These are phyloP conservation scores for Neurospora sp. DNA, from an alignment of 495 filamentous ascomycete genomes.

Conservation along the genomic window DNA sequence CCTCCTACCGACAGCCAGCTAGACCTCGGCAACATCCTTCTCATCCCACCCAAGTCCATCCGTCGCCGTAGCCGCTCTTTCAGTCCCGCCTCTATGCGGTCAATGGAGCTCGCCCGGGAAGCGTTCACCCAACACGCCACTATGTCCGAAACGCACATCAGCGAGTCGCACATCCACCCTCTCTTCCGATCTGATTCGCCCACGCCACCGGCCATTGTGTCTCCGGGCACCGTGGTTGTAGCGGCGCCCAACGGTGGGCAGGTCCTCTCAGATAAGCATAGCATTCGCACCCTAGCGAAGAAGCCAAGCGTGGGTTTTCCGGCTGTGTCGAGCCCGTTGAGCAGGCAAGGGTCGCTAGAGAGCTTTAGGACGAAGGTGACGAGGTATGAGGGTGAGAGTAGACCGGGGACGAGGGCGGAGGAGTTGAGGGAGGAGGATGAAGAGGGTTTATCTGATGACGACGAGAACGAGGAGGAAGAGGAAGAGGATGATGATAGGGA, in stretches of 20 bases:
- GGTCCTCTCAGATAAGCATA: conserved; percentile 48
- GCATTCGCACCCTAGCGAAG: conserved; percentile 44
- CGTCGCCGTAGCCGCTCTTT: conserved; percentile 35
- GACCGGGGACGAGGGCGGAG: conserved; percentile 17
- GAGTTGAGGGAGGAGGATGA: conserved; percentile 24
- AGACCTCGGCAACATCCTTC: neutral
- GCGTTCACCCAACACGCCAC: conserved; percentile 26
- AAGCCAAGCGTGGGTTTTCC: conserved; percentile 60
- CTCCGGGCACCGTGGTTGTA: conserved; percentile 58
- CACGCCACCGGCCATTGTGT: conserved; percentile 54
- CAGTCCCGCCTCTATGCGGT: conserved; percentile 25
- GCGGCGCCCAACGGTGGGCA: conserved; percentile 62
- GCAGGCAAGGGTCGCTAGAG: conserved; percentile 40
- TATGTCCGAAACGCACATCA: conserved; percentile 60
- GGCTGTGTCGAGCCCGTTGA: conserved; percentile 41
- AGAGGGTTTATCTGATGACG: neutral
- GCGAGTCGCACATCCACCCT: conserved; percentile 74
- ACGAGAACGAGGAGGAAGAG: neutral
- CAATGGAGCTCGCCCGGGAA: conserved; percentile 18
- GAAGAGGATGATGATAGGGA: neutral
- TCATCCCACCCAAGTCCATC: conserved; percentile 29
- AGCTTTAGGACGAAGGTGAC: conserved; percentile 12
- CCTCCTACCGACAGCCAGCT: neutral
- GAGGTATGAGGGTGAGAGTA: neutral
- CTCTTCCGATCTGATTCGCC: conserved; percentile 72